Conservation (phyloP, 2,329 filamentous ascomycete genomes). For the Clarireedia homoeocarpa region DNA sequence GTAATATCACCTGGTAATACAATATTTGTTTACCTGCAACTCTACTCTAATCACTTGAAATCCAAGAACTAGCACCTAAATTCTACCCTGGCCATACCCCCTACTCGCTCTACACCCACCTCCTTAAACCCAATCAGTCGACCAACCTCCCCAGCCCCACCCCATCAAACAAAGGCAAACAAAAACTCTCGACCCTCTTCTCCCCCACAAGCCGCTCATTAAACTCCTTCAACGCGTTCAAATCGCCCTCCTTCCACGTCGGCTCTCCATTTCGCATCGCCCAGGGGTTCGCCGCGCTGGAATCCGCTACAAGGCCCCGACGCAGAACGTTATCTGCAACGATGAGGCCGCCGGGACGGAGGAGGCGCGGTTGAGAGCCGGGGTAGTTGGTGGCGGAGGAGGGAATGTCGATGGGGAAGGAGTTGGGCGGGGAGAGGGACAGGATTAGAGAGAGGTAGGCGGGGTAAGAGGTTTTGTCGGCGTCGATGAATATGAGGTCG, state of each 20-base stretch:
- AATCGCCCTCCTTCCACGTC: constrained; percentile 34
- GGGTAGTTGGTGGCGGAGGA: background rate
- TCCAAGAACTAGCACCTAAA: too few species aligned
- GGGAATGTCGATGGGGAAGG: background rate
- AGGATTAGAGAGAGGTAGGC: constrained; percentile 40
- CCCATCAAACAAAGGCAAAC: constrained; percentile 35
- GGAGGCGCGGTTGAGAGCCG: constrained; percentile 31
- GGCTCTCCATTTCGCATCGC: constrained; percentile 10
- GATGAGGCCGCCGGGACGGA: constrained; percentile 42
- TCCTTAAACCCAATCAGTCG: constrained; percentile 9
- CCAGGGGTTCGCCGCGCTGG: constrained; percentile 28
- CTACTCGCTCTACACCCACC: too few species aligned
- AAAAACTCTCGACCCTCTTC: constrained; percentile 30
- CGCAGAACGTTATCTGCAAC: constrained; percentile 48
- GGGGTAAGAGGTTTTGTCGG: constrained; percentile 45
- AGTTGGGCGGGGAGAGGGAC: constrained; percentile 26
- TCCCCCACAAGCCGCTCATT: constrained; percentile 29
- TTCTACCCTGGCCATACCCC: too few species aligned
- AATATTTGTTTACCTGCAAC: too few species aligned
- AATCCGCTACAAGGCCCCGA: constrained; percentile 39
- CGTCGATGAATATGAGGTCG: constrained; percentile 47
- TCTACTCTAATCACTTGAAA: too few species aligned
- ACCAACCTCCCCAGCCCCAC: constrained; percentile 28
- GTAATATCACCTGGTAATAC: too few species aligned
- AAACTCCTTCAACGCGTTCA: constrained; percentile 44